Conservation (phyloP, 306 rosid species). For the Glycyrrhiza uralensis region DNA sequence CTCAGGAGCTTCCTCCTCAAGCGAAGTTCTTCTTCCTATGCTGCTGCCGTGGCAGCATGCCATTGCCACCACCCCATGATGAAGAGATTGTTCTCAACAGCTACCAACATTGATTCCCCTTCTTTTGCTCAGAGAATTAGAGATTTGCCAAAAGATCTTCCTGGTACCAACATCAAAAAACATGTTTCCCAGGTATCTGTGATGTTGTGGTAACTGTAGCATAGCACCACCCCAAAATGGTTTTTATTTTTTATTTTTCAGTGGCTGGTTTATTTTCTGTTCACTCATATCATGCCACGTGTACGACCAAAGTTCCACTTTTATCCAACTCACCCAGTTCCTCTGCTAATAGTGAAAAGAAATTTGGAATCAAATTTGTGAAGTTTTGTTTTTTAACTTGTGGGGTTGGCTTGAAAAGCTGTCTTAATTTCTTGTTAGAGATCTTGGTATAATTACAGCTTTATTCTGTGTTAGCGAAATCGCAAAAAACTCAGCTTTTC, state of each 20-base stretch:
- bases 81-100: constrained; percentile 42
- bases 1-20: constrained; percentile 39
- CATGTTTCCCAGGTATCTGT: constrained; percentile 62
- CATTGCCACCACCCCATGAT: neutral
- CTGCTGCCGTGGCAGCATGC: neutral
- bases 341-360: neutral
- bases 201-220: neutral
- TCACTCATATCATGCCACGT: constrained; percentile 17
- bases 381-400: neutral
- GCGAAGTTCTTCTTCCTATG: constrained; percentile 34
- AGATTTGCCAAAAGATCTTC: constrained; percentile 80
- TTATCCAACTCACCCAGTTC: neutral
- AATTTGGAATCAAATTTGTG: neutral
- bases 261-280: neutral
- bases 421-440: neutral
- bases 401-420: constrained; percentile 8
- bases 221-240: neutral
- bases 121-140: constrained; percentile 69
- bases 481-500: neutral
- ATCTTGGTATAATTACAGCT: neutral
- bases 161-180: constrained; percentile 68
- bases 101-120: constrained; percentile 39
- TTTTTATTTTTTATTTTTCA: neutral
- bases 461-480: neutral
- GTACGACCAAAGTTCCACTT: neutral